Evolutionary conservation across 2,329 filamentous ascomycete species (phyloP).

Genomic region (Harringtonia lauricola): DNA sequence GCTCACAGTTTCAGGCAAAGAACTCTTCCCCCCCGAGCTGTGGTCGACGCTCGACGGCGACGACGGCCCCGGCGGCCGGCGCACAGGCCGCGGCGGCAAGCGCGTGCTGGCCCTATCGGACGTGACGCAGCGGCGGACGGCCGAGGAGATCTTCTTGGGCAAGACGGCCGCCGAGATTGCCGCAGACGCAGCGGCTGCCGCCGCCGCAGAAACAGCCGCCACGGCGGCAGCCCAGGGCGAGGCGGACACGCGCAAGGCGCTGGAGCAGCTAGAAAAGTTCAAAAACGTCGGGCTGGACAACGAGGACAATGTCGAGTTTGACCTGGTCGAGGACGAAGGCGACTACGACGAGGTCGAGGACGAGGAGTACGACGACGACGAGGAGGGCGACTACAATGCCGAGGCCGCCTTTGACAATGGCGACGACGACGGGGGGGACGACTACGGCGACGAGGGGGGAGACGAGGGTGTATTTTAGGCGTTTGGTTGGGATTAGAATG

Average conservation of each 20-base stretch:
- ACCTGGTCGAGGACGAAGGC: conserved; percentile 37
- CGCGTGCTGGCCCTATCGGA: conserved; percentile 33
- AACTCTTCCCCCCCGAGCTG: conserved; percentile 46
- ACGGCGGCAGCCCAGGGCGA: too few species aligned
- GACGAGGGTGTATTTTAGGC: conserved; percentile 16
- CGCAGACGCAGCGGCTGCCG: conserved; percentile 15
- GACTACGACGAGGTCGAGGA: conserved; percentile 34
- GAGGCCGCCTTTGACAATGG: conserved; percentile 50
- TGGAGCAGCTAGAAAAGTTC: conserved; percentile 34
- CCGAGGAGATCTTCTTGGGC: conserved; percentile 38
- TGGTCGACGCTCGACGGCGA: conserved; percentile 41
- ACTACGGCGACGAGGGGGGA: conserved; percentile 28
- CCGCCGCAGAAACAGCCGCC: neutral
- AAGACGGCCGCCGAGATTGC: conserved; percentile 17
- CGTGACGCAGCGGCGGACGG: conserved; percentile 36
- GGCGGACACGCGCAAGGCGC: conserved; percentile 21
- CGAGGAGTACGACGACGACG: conserved; percentile 45
- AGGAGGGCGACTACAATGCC: conserved; percentile 50
- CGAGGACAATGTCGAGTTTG: conserved; percentile 27
- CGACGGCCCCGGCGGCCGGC: conserved; percentile 22
- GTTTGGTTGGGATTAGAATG: neutral
- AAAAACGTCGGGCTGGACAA: conserved; percentile 27
- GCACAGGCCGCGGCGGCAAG: conserved; percentile 1
- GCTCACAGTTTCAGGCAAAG: too few species aligned
- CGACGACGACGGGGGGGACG: conserved; percentile 41